Conservation (phyloP, 2,329 filamentous ascomycete genomes). For the Fusarium succisae region DNA sequence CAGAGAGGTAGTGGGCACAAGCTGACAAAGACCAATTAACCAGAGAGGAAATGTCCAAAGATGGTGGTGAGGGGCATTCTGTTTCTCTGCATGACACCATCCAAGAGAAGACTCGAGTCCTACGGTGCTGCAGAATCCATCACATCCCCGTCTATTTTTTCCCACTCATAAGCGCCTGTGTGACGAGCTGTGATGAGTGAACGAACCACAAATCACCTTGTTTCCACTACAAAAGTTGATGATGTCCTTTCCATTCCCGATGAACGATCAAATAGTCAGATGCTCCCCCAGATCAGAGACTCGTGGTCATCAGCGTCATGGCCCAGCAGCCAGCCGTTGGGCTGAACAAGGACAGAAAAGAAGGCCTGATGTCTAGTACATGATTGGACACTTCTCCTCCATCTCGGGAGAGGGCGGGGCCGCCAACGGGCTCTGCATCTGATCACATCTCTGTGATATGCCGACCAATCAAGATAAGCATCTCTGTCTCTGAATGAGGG, state of each 20-base stretch:
- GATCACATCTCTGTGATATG: constrained; percentile 27
- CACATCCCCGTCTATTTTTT: constrained; percentile 25
- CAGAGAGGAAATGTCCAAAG: constrained; percentile 3
- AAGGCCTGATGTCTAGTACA: not conserved
- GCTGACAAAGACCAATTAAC: constrained; percentile 28
- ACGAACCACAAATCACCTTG: constrained; percentile 20
- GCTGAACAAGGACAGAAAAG: constrained; percentile 6
- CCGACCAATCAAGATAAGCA: constrained; percentile 23
- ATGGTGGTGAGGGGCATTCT: constrained; percentile 37
- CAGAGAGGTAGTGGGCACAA: constrained; percentile 31
- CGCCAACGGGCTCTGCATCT: constrained; percentile 32
- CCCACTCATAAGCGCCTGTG: constrained; percentile 31
- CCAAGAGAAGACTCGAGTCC: constrained; percentile 28
- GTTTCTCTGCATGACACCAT: constrained; percentile 44
- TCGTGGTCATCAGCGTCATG: constrained; percentile 37
- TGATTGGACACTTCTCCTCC: constrained; percentile 28
- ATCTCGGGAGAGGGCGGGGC: constrained; percentile 32
- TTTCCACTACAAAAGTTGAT: not conserved
- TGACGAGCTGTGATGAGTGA: constrained; percentile 18
- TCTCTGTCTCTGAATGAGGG: constrained; percentile 22
- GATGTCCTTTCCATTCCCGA: constrained; percentile 3
- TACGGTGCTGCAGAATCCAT: constrained; percentile 30
- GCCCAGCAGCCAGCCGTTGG: constrained; percentile 17
- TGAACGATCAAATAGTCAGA: constrained; percentile 25
- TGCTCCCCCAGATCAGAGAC: constrained; percentile 27